Evolutionary conservation across 1,284 basidiomycete genomes (phyloP).

Genomic region (Stereum hirsutum): DNA sequence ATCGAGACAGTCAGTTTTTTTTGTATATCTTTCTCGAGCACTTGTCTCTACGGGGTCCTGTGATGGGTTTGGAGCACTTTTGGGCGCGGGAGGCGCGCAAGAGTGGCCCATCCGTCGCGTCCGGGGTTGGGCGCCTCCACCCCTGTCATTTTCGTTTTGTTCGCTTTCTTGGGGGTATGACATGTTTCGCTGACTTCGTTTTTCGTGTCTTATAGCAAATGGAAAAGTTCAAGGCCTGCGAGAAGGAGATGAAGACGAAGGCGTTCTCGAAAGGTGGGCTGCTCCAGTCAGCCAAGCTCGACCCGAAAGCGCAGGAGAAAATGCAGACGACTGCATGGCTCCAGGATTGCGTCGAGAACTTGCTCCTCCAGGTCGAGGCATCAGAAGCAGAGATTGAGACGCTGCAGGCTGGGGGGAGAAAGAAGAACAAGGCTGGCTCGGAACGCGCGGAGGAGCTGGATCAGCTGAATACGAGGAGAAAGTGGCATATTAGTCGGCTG

Average conservation of each 20-base stretch:
- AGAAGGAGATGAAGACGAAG: conserved; percentile 99
- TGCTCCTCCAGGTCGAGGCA: conserved; percentile 88
- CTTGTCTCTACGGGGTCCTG: neutral
- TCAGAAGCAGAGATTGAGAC: conserved; percentile 94
- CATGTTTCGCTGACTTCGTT: neutral
- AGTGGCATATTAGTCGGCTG: conserved; percentile 92
- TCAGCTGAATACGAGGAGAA: conserved; percentile 84
- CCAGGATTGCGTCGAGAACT: conserved; percentile 82
- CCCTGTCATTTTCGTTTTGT: too few species aligned
- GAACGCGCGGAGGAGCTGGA: conserved; percentile 75
- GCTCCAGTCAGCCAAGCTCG: conserved; percentile 88
- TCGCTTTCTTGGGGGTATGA: neutral
- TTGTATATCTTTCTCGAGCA: neutral
- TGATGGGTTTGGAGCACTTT: too few species aligned
- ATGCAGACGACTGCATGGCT: conserved; percentile 86
- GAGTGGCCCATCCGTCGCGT: too few species aligned
- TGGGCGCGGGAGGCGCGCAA: neutral
- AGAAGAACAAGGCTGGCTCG: conserved; percentile 68
- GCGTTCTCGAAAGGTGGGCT: conserved; percentile 99
- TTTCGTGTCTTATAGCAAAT: conserved; percentile 75
- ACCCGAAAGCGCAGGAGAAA: conserved; percentile 96
- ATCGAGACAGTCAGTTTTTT: conserved; percentile 87
- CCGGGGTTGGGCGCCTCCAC: too few species aligned
- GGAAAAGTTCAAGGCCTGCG: conserved; percentile 99
- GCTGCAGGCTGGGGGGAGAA: conserved; percentile 80